Evolutionary conservation across 805 yeast genomes (phyloP), one percentile per base, ranked within the genome.

Genomic region (Saccharomyces cerevisiae): DNA sequence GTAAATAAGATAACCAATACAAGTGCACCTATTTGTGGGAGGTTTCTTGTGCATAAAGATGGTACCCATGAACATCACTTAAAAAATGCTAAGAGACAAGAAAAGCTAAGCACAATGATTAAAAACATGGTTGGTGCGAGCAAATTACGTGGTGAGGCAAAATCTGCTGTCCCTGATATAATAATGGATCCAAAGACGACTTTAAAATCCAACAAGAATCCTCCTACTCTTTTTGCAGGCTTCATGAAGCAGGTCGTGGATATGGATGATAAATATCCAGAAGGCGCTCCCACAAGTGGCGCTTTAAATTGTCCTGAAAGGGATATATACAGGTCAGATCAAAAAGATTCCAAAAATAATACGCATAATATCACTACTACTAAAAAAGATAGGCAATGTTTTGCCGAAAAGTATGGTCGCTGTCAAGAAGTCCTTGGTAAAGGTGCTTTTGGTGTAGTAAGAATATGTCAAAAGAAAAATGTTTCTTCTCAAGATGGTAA

Each of bases 341-440:
- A 31, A 24, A 48, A 30, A 4, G 32, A 47, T 21, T 48, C 51
- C 13, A 46, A 48, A 2, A 41, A 55, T 26, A 29, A 28, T 27
- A 28, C 46, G 5, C 17, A 32, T 8, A 30, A 21, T 30, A 28
- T 22, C 21, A 31, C 48, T 13, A 46, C 57, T 3, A 46, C 53
- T 9, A 60, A 58, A 53, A 66, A 66, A 53, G 81, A 76, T 62
- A 64, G 73, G 36, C 65, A 82, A 49, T 81, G 91, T 9, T 86
- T 92, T 68, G 85, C 83, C 8, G 91, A 90, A 61, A 87, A 91
- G 67, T 92, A 92, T 69, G 99, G 99, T 47, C 79, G 87, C 51
- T 92, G 98, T 69, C 96, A 89, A 70, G 98, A 92, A 68, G 88
- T 91, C 49, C 81, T 94, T 58, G 99, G 99, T 27, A 80, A 87